Evolutionary conservation across 1,284 basidiomycete genomes (phyloP).

Genomic region (Cutaneotrichosporon cyanovorans): DNA sequence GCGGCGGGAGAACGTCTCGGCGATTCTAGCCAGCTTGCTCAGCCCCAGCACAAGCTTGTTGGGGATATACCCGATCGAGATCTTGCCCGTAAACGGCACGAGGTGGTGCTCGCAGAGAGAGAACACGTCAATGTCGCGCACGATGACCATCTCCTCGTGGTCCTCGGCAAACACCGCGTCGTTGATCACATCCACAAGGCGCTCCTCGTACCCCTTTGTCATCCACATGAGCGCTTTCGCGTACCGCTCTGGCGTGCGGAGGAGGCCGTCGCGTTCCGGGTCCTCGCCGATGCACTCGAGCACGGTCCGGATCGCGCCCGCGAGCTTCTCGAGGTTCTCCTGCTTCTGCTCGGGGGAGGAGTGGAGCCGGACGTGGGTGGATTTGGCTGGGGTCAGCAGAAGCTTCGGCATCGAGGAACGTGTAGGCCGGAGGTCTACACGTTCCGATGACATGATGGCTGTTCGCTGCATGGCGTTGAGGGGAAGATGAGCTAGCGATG

Average conservation of each 20-base stretch:
- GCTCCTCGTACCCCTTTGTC: slow-evolving; percentile 97
- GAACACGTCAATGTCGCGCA: slow-evolving; percentile 94
- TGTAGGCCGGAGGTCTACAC: too few species aligned
- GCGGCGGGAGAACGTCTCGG: slow-evolving; percentile 92
- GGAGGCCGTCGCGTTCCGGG: slow-evolving; percentile 84
- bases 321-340: slow-evolving; percentile 67
- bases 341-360: slow-evolving; percentile 65
- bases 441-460: too few species aligned
- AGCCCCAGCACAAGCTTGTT: slow-evolving; percentile 90
- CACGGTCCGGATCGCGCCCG: slow-evolving; percentile 79
- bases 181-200: slow-evolving; percentile 90
- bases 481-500: too few species aligned
- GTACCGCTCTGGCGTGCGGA: slow-evolving; percentile 88
- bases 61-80: slow-evolving; percentile 85
- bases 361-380: slow-evolving; percentile 73
- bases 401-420: background rate
- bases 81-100: slow-evolving; percentile 95
- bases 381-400: slow-evolving; percentile 60
- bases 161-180: slow-evolving; percentile 98
- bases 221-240: slow-evolving; percentile 98
- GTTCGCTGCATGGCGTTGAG: too few species aligned
- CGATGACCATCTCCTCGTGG: slow-evolving; percentile 99
- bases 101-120: slow-evolving; percentile 98
- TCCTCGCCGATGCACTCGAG: slow-evolving; percentile 98
- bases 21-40: slow-evolving; percentile 95